Evolutionary conservation across 2,329 filamentous ascomycete species (phyloP), one percentile per base, ranked within the genome.

Genomic region (Xylariaceae sp.): DNA sequence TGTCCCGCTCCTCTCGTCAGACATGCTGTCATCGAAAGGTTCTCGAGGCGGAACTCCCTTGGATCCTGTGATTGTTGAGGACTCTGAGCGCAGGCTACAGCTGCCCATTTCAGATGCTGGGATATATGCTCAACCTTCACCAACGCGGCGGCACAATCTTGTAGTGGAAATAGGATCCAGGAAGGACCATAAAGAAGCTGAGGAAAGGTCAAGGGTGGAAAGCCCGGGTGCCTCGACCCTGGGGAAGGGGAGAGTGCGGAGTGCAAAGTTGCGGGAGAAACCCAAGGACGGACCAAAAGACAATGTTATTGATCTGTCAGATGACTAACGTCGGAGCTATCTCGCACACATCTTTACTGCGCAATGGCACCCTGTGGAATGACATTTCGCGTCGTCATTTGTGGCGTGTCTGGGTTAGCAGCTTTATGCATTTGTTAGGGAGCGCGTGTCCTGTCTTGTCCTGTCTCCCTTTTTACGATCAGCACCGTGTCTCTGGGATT

Each of bases 61-160:
- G 12, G 49, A 46, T n/a, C 49, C 49, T 7, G 41, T 54, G 18
- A 11, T 51, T n/a, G 37, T 56, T n/a, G 50, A 52, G 9, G 49
- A 51, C 37, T 44, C 40, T 27, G 41, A 49, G 8, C 37, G 29
- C 13, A 26, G 30, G 14, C 15, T 6, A 24, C 21, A 6, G 6
- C 21, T 7, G 31, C 15, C 27, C 8, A 26, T 17, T 21, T 2
- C 8, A 4, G 18, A 5, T 5, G 12, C n/a, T 4, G 11, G 23
- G 34, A 15, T 29, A 18, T 14, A 26, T 31, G 11, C 38, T 16
- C 35, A 16, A 14, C 14, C 14, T 26, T 36, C 7, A 15, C 5
- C 18, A 15, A 23, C 13, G 27, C 15, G 5, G 15, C 19, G 15
- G 18, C n/a, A n/a, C n/a, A n/a, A n/a, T n/a, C 5, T 42, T 9